A percentile compares a stretch with the other conserved stretches of the same genome.
Evolutionary conservation across 2,329 filamentous ascomycete genomes (phyloP).

Genomic region (Dothidotthia symphoricarpi): DNA sequence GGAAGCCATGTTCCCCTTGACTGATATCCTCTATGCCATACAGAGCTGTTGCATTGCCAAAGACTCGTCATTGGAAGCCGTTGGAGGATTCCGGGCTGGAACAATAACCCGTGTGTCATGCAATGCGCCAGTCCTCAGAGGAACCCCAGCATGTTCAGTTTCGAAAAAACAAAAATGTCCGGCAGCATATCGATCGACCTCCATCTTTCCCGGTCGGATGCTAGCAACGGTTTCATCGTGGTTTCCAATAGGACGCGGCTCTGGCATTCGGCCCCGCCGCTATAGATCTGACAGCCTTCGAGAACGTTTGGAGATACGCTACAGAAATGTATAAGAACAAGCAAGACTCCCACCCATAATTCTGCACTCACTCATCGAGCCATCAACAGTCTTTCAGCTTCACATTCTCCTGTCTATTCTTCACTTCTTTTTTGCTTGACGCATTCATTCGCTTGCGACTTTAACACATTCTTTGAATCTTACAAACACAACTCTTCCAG

Average conservation of each 20-base stretch:
- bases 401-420: slow-evolving; percentile 6
- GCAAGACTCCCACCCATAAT: slow-evolving; percentile 2
- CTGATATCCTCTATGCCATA: too few relatives aligned
- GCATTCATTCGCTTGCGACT: slow-evolving; percentile 21
- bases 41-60: too few relatives aligned
- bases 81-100: too few relatives aligned
- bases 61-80: too few relatives aligned
- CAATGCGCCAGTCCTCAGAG: slow-evolving; percentile 10
- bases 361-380: slow-evolving; percentile 18
- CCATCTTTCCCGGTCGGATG: slow-evolving; percentile 4
- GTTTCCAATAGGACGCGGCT: slow-evolving; percentile 3
- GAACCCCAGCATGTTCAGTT: slow-evolving; percentile 13
- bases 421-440: slow-evolving; percentile 20
- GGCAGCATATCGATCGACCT: slow-evolving; percentile 10
- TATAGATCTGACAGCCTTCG: slow-evolving; percentile 5
- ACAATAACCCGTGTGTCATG: too few relatives aligned
- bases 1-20: too few relatives aligned
- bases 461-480: slow-evolving; percentile 13
- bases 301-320: slow-evolving; percentile 2
- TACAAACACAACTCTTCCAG: slow-evolving; percentile 3
- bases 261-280: slow-evolving; percentile 3
- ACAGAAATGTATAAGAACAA: slow-evolving; percentile 14
- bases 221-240: slow-evolving; percentile 9
- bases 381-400: slow-evolving; percentile 17
- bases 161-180: slow-evolving; percentile 14